Base-by-base conservation (phyloP, 306 rosid species). In the Prunus persica region DNA sequence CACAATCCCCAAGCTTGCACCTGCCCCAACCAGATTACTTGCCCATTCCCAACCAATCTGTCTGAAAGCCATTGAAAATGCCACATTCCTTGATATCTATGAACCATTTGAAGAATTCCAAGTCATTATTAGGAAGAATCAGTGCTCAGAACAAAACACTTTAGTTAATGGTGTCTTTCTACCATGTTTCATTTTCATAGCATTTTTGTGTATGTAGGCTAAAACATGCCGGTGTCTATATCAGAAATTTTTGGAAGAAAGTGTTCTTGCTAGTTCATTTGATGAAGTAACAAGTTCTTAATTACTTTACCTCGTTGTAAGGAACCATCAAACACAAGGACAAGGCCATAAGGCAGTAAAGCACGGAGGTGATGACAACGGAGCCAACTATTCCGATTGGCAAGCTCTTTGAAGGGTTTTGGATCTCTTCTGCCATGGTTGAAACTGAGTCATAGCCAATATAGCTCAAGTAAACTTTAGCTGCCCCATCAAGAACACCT, bases 371-470 rank as follows among this genome's bases (percentile, higher is more conserved):
- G 76, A 90, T 86, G 58, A 92, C 86, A 81, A 94, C 98, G 24
- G 98, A 92, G 43, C 98, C 98, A 65, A 90, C 81, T 52, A 94
- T 92, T 78, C 98, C 97, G 72, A 94, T 68, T 9, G 98, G 98
- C 27, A 94, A 88, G 75, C 87, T 88, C 76, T 75, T 89, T 6
- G 82, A 80, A 75, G 97, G 98, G 67, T 85, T 87, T 76, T 84
- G 89, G 43, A 89, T 90, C 82, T 94, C 98, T 78, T 94, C 98
- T 27, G 98, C 98, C 90, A 94, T 80, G 30, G 98, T 94, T 79
- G 98, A 92, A 78, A 91, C 98, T 14, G 98, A 92, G 81, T 94
- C 97, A 79, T 92, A 94, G 50, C 98, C 98, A 56, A 94, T 94
- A 69, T 92, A 94, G 80, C 96, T 92, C 77, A 94, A 89, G 79